A percentile compares a stretch with the other conserved stretches of the same genome.
These are phyloP conservation scores for Nemophila menziesii DNA, from an alignment of 257 asterid genomes.

Conservation along the genomic window DNA sequence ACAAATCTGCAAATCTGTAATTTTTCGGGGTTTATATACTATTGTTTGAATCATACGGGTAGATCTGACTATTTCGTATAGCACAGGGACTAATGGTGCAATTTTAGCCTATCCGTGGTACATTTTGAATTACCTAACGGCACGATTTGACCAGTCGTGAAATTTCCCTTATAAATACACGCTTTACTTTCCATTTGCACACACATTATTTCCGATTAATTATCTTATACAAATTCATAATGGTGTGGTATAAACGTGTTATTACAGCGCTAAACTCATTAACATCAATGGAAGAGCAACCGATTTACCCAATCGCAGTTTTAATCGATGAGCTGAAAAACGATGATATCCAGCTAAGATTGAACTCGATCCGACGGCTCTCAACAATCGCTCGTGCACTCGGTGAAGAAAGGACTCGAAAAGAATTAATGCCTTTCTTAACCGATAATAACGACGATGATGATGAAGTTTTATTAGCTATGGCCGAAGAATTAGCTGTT, in stretches of 20 bases:
- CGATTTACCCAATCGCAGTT: constrained; percentile 61
- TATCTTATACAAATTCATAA: background rate
- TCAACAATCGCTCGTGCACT: constrained; percentile 79
- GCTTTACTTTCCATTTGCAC: background rate
- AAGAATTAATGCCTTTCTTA: constrained; percentile 58
- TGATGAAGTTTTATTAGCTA: constrained; percentile 40
- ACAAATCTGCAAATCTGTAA: too few relatives aligned
- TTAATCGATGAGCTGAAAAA: constrained; percentile 74
- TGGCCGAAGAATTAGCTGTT: constrained; percentile 39
- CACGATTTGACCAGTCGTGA: too few relatives aligned
- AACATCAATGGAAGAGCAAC: constrained; percentile 61
- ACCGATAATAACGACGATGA: constrained; percentile 61
- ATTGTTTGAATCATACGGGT: too few relatives aligned
- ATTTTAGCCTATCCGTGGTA: too few relatives aligned
- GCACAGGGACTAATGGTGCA: too few relatives aligned
- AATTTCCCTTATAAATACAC: background rate
- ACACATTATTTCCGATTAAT: background rate
- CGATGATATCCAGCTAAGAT: constrained; percentile 53
- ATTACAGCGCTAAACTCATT: background rate
- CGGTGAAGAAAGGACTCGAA: constrained; percentile 76
- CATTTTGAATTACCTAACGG: too few relatives aligned
- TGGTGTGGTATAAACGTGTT: too few relatives aligned
- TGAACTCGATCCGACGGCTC: constrained; percentile 59
- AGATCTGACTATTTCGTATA: too few relatives aligned
- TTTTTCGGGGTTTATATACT: too few relatives aligned